These are phyloP conservation scores for Vickermania spadyakhi DNA, from an alignment of 208 protist species.

Conservation along the genomic window DNA sequence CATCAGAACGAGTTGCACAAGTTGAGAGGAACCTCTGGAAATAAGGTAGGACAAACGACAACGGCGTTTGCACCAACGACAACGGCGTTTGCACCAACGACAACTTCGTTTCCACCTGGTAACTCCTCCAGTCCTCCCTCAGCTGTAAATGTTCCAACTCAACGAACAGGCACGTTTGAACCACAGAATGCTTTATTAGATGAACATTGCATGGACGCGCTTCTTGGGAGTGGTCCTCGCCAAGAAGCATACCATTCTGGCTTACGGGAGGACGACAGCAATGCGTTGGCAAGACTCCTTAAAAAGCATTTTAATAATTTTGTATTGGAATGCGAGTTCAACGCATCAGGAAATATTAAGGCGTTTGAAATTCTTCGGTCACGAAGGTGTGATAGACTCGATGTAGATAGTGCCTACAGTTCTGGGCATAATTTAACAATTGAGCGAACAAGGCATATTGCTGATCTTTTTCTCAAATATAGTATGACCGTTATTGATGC, in stretches of 20 bases:
- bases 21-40: neutral
- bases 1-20: neutral
- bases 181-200: neutral
- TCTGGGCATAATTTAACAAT: neutral
- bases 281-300: neutral
- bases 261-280: neutral
- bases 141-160: neutral
- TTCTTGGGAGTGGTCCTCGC: neutral
- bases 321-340: neutral
- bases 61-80: neutral
- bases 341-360: neutral
- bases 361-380: neutral
- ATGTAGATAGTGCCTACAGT: neutral
- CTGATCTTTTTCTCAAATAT: neutral
- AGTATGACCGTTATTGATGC: neutral
- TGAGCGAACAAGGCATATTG: neutral
- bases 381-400: neutral
- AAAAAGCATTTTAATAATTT: slow-evolving; percentile 1
- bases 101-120: no score
- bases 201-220: no score
- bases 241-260: neutral
- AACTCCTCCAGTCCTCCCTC: neutral
- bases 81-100: neutral
- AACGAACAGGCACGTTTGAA: neutral
- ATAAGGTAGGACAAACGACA: neutral